Evolutionary conservation across 1,139 yeast species (phyloP).

Genomic region (Ogataea hybrid): DNA sequence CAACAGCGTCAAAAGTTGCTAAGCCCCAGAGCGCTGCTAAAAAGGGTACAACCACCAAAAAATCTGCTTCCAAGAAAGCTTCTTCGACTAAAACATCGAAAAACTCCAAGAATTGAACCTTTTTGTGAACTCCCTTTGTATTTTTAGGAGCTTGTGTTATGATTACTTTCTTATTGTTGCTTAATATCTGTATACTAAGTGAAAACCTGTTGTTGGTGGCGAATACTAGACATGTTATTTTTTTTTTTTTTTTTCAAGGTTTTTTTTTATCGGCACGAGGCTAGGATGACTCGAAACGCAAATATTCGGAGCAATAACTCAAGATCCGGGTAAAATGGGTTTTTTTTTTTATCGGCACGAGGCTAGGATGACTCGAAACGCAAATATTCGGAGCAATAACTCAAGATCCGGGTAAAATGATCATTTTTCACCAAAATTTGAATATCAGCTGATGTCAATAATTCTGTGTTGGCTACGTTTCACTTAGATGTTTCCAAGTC

Average conservation of each 20-base stretch:
- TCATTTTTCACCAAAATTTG: background rate
- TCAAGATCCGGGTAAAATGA: background rate
- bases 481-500: background rate
- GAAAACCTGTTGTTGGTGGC: background rate
- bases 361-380: background rate
- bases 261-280: background rate
- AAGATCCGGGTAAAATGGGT: background rate
- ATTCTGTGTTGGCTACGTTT: background rate
- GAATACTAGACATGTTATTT: background rate
- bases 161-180: background rate
- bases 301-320: background rate
- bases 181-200: background rate
- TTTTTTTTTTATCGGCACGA: background rate
- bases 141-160: background rate
- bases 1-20: no score
- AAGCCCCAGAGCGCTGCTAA: no score
- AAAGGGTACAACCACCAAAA: background rate
- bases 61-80: background rate
- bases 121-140: conserved; percentile 1
- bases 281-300: background rate
- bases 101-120: conserved; percentile 5
- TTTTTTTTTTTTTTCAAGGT: no score
- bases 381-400: background rate
- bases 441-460: background rate
- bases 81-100: conserved; percentile 5